These are phyloP conservation scores for Aspergillus bombycis DNA, from an alignment of 2,329 filamentous ascomycete species.

Conservation along the genomic window DNA sequence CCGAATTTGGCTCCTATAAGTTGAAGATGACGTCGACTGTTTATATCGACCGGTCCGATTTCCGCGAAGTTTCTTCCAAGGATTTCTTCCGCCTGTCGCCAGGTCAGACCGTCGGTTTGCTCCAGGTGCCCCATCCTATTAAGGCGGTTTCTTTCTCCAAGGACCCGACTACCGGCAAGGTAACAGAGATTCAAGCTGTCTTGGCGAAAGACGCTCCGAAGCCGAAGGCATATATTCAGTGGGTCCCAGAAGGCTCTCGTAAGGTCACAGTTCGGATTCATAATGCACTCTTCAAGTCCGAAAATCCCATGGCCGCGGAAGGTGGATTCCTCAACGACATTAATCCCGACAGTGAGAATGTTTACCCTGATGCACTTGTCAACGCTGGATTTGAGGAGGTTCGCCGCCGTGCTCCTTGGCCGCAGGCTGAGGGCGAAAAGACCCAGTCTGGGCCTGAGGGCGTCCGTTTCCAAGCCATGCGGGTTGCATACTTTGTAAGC, in stretches of 20 bases:
- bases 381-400: conserved; percentile 85
- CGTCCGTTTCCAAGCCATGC: conserved; percentile 88
- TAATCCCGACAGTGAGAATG: conserved; percentile 78
- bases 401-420: conserved; percentile 74
- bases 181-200: conserved; percentile 70
- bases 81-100: conserved; percentile 80
- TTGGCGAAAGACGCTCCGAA: conserved; percentile 67
- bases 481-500: conserved; percentile 63
- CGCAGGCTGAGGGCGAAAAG: conserved; percentile 68
- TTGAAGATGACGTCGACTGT: conserved; percentile 74
- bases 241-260: conserved; percentile 70
- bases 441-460: conserved; percentile 63
- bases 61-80: conserved; percentile 67
- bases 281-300: conserved; percentile 82
- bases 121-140: conserved; percentile 71
- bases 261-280: conserved; percentile 76
- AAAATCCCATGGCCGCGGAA: conserved; percentile 75
- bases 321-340: conserved; percentile 84
- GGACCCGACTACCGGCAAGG: conserved; percentile 64
- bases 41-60: conserved; percentile 82
- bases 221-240: conserved; percentile 83
- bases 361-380: conserved; percentile 77
- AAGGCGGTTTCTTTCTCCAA: conserved; percentile 70
- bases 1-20: conserved; percentile 56
- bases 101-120: conserved; percentile 72